phyloP scores from a whole-genome alignment of 345 rosid genomes.

The Hirschfeldia incana region DNA sequence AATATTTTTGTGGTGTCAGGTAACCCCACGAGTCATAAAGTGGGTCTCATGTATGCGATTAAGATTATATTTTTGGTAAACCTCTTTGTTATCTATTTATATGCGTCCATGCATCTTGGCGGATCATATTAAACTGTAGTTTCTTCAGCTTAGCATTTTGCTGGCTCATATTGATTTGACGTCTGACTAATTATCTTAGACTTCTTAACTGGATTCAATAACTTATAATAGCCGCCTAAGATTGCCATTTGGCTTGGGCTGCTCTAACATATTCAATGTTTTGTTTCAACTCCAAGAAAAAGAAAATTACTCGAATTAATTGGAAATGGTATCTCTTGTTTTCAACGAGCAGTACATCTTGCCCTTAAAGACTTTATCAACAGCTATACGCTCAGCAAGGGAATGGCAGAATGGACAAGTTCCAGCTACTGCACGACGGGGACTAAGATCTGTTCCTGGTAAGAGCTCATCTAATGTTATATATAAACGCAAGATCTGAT shows the following conservation, averaged over 20 bases:
- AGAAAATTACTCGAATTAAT: no score
- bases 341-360: no score
- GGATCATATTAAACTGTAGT: conserved; percentile 5
- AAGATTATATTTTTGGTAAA: neutral
- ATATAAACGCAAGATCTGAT: no score
- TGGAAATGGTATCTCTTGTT: no score
- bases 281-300: neutral
- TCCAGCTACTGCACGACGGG: no score
- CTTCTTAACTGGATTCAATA: neutral
- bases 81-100: neutral
- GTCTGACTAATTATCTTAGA: conserved; percentile 10
- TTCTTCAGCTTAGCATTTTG: conserved; percentile 8
- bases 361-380: no score
- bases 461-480: no score
- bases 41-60: neutral
- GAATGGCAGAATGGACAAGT: no score
- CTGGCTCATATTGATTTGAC: conserved; percentile 21
- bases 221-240: conserved; percentile 20
- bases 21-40: no score
- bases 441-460: no score
- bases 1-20: no score
- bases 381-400: no score
- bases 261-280: neutral
- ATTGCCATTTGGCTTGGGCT: conserved; percentile 5
- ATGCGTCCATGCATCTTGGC: conserved; percentile 12